Percentiles rank a stretch among this genome's conserved stretches.
Conservation (phyloP, 208 protist species). For the Lotmaria passim region DNA sequence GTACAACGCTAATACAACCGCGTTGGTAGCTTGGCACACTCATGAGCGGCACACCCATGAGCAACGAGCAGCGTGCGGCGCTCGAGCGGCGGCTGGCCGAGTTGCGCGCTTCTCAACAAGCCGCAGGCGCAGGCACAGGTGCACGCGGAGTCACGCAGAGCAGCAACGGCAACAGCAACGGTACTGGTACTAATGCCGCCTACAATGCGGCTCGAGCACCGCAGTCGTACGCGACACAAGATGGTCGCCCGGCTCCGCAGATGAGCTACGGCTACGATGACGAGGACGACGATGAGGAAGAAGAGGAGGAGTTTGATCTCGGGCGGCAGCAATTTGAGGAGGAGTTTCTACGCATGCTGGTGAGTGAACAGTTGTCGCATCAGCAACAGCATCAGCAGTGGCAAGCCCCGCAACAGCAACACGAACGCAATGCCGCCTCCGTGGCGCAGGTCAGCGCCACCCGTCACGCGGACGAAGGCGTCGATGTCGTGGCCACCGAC, state of each 20-base stretch:
- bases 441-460: constrained; percentile 38
- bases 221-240: background rate
- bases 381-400: constrained; percentile 26
- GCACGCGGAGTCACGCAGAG: background rate
- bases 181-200: too few species aligned
- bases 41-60: constrained; percentile 42
- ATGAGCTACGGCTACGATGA: constrained; percentile 37
- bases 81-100: constrained; percentile 50
- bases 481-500: constrained; percentile 51
- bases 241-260: constrained; percentile 1
- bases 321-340: constrained; percentile 38
- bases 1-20: background rate
- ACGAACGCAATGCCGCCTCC: constrained; percentile 33
- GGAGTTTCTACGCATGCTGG: constrained; percentile 24
- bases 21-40: background rate
- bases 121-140: background rate
- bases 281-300: constrained; percentile 40
- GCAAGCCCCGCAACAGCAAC: background rate
- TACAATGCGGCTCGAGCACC: too few species aligned
- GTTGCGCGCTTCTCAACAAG: constrained; percentile 38
- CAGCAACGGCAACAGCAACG: constrained; percentile 6
- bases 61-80: constrained; percentile 59
- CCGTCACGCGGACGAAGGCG: constrained; percentile 36
- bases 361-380: constrained; percentile 7
- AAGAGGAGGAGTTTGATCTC: constrained; percentile 22